Evolutionary conservation across 2,329 filamentous ascomycete species (phyloP).

Genomic region (Geosmithia putterillii): DNA sequence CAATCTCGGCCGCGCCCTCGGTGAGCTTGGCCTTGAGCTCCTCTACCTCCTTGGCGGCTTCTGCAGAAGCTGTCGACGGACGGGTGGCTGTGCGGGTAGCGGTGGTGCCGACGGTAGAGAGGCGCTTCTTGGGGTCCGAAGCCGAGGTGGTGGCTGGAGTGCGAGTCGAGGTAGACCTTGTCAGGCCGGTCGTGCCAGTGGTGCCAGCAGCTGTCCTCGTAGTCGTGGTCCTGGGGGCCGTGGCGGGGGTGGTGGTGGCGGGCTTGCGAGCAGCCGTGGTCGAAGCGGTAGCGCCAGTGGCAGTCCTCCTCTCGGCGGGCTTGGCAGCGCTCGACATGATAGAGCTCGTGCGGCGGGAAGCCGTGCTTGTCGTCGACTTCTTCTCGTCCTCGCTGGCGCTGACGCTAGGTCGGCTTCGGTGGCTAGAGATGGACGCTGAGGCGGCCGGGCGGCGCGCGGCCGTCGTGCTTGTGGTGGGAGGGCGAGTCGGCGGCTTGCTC

Average conservation of each 20-base stretch:
- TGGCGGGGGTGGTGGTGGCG: slow-evolving; percentile 14
- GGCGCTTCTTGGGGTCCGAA: slow-evolving; percentile 41
- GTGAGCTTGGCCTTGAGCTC: slow-evolving; percentile 47
- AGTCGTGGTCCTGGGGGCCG: slow-evolving; percentile 21
- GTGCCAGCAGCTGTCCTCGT: slow-evolving; percentile 15
- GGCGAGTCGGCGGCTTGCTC: slow-evolving; percentile 35
- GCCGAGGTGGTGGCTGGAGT: slow-evolving; percentile 24
- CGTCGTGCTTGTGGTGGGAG: slow-evolving; percentile 22
- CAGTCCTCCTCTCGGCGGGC: slow-evolving; percentile 8
- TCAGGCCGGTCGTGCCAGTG: slow-evolving; percentile 13
- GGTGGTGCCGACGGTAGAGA: slow-evolving; percentile 34
- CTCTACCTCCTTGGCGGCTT: slow-evolving; percentile 41
- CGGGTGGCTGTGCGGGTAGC: slow-evolving; percentile 17
- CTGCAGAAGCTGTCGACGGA: slow-evolving; percentile 24
- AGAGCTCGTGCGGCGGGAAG: slow-evolving; percentile 30
- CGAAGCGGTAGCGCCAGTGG: slow-evolving; percentile 18
- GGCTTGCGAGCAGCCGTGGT: slow-evolving; percentile 20
- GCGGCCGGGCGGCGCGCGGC: slow-evolving; percentile 18
- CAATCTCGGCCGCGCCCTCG: slow-evolving; percentile 44
- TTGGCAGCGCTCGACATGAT: slow-evolving; percentile 24
- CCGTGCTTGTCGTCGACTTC: slow-evolving; percentile 22
- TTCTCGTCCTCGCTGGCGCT: slow-evolving; percentile 39
- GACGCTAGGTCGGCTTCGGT: slow-evolving; percentile 32
- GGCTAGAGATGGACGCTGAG: slow-evolving; percentile 24
- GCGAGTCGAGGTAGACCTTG: slow-evolving; percentile 22